phyloP scores from a whole-genome alignment of 1,284 basidiomycete species.

The Microbotryum saponariae region DNA sequence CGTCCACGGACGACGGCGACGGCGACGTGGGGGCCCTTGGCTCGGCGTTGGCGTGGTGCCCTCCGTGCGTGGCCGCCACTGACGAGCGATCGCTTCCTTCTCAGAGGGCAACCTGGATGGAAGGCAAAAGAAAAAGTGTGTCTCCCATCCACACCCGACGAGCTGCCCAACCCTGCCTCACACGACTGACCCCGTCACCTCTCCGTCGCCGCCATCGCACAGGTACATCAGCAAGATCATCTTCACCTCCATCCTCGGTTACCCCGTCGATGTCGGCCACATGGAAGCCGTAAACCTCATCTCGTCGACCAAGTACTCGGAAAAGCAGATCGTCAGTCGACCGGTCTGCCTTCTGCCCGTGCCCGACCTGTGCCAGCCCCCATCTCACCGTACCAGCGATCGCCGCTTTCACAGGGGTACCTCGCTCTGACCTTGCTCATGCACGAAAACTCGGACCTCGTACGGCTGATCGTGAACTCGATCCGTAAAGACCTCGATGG shows the following conservation, averaged over 20 bases:
- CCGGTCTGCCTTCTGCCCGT: too few species aligned
- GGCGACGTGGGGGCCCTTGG: not conserved
- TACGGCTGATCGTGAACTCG: constrained; percentile 92
- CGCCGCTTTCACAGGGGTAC: constrained; percentile 61
- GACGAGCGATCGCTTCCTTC: too few species aligned
- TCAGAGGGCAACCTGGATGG: constrained; percentile 92
- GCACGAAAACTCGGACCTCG: constrained; percentile 97
- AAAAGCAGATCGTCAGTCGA: constrained; percentile 89
- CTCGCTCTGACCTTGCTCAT: constrained; percentile 92
- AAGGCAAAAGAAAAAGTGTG: constrained; percentile 97
- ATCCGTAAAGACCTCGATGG: constrained; percentile 96
- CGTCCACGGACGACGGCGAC: constrained; percentile 13
- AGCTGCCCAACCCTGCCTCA: not conserved
- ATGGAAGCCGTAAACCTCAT: constrained; percentile 99
- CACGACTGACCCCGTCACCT: constrained; percentile 12
- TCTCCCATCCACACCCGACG: constrained; percentile 19
- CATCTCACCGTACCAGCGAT: not conserved
- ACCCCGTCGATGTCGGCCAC: constrained; percentile 97
- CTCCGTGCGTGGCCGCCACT: too few species aligned
- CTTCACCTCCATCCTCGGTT: constrained; percentile 97
- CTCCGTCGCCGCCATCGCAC: constrained; percentile 2
- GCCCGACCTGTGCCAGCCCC: too few species aligned
- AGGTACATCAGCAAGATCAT: constrained; percentile 92
- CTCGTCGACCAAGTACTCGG: constrained; percentile 88
- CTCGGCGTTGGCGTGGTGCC: too few species aligned